Percentiles rank a stretch among this genome's conserved stretches.
phyloP scores from a whole-genome alignment of 2,329 filamentous ascomycete genomes.

The Exophiala sideris region DNA sequence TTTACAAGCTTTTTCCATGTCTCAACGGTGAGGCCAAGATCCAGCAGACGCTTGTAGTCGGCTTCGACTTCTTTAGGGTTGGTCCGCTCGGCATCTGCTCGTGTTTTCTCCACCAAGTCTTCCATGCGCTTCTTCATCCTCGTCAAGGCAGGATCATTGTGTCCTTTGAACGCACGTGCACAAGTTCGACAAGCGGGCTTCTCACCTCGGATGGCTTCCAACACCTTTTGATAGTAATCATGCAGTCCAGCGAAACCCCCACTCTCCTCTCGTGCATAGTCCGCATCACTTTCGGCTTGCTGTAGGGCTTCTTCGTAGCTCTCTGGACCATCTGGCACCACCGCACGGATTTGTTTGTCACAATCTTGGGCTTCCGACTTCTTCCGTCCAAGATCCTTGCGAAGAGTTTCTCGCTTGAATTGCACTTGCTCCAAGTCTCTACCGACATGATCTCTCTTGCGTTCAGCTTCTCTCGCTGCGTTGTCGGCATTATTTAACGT shows the following conservation, averaged over 20 bases:
- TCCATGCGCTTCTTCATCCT: conserved; percentile 64
- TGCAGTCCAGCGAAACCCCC: conserved; percentile 65
- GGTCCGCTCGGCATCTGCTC: conserved; percentile 51
- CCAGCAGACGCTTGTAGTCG: conserved; percentile 60
- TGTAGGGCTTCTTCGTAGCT: conserved; percentile 53
- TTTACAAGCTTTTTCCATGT: conserved; percentile 65
- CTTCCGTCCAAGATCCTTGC: conserved; percentile 63
- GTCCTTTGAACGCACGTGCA: conserved; percentile 59
- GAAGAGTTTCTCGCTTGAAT: conserved; percentile 64
- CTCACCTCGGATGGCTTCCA: conserved; percentile 51
- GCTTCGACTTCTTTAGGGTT: conserved; percentile 61
- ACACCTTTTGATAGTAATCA: conserved; percentile 67
- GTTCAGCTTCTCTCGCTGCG: conserved; percentile 59
- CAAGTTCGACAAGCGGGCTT: conserved; percentile 77
- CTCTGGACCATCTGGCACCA: conserved; percentile 50
- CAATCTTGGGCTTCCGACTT: conserved; percentile 60
- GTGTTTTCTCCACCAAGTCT: conserved; percentile 47
- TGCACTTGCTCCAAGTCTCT: conserved; percentile 75
- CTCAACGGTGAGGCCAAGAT: conserved; percentile 67
- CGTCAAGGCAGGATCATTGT: conserved; percentile 58
- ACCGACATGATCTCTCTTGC: conserved; percentile 65
- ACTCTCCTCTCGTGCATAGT: conserved; percentile 59
- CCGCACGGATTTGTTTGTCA: conserved; percentile 60
- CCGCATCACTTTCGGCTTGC: conserved; percentile 50
- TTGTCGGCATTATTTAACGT: conserved; percentile 47